A percentile compares a stretch with the other conserved stretches of the same genome.
Conservation (phyloP, 208 protist genomes). For the Crithidia expoeki region DNA sequence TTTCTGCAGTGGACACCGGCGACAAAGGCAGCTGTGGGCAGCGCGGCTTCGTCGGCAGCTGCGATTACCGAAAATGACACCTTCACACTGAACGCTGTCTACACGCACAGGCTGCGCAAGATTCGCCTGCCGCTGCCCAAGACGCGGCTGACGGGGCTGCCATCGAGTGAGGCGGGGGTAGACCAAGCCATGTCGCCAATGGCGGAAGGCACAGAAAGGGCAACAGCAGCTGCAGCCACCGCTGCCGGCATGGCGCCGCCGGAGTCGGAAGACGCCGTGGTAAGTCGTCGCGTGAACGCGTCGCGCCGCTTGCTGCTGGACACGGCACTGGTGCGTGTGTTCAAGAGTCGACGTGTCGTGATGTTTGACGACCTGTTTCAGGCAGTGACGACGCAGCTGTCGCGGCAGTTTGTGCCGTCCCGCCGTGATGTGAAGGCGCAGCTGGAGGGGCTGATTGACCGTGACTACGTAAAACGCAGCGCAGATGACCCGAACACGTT, state of each 20-base stretch:
- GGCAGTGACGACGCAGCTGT: conserved; percentile 54
- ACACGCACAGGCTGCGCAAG: conserved; percentile 51
- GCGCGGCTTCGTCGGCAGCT: background rate
- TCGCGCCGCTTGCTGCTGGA: conserved; percentile 55
- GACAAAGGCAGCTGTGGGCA: background rate
- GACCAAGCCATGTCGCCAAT: background rate
- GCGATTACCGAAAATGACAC: conserved; percentile 37
- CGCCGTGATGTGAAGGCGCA: conserved; percentile 58
- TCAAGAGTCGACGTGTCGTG: conserved; percentile 68
- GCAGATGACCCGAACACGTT: conserved; percentile 41
- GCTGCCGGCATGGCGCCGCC: background rate
- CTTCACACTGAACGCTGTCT: conserved; percentile 61
- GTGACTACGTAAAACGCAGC: conserved; percentile 64
- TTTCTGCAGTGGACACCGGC: conserved; percentile 19
- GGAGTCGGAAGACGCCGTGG: conserved; percentile 26
- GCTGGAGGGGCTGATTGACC: conserved; percentile 70
- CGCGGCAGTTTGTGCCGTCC: conserved; percentile 54
- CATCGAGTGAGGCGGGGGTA: conserved; percentile 8
- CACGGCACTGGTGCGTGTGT: conserved; percentile 66
- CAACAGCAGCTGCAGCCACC: background rate
- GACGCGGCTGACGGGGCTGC: conserved; percentile 20
- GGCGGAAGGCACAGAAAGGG: background rate
- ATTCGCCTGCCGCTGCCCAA: conserved; percentile 56
- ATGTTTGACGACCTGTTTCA: conserved; percentile 59
- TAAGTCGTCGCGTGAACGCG: conserved; percentile 31